Percentiles rank a stretch among this genome's conserved stretches.
Evolutionary conservation across 2,329 filamentous ascomycete genomes (phyloP).

Genomic region (Monosporascus sp.): DNA sequence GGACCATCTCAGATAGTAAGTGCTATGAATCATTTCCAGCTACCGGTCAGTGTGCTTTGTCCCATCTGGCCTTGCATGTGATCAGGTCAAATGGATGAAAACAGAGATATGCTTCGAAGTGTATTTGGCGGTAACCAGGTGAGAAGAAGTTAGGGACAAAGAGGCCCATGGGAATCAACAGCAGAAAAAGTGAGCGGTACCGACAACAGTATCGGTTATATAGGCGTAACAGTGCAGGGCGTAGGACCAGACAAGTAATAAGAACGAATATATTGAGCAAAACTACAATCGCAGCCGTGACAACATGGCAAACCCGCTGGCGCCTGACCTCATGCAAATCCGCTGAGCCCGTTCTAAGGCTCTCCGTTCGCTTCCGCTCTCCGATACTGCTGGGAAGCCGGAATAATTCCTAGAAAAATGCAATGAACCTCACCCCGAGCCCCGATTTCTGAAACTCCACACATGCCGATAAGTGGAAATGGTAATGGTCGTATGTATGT

Average conservation of each 20-base stretch:
- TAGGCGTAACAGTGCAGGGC: background rate
- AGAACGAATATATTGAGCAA: background rate
- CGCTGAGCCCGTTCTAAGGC: background rate
- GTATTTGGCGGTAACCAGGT: too few species aligned
- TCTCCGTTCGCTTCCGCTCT: background rate
- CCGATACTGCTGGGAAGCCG: background rate
- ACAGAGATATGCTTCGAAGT: too few species aligned
- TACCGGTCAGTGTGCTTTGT: too few species aligned
- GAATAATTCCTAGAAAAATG: too few species aligned
- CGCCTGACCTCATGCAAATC: background rate
- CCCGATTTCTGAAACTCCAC: background rate
- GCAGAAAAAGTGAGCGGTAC: background rate
- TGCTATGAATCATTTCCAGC: too few species aligned
- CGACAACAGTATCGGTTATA: background rate
- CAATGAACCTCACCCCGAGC: background rate
- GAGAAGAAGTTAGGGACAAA: too few species aligned
- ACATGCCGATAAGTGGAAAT: slow-evolving; percentile 1
- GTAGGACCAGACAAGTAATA: background rate
- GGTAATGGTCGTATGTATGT: background rate
- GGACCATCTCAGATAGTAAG: too few species aligned
- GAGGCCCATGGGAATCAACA: background rate
- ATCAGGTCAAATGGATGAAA: too few species aligned
- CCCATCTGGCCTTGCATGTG: too few species aligned
- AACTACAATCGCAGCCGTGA: background rate
- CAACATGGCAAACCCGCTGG: background rate